Evolutionary conservation across 768 basidiomycete species (phyloP), one percentile per base, ranked within the genome.

Genomic region (Grammothele lineata): DNA sequence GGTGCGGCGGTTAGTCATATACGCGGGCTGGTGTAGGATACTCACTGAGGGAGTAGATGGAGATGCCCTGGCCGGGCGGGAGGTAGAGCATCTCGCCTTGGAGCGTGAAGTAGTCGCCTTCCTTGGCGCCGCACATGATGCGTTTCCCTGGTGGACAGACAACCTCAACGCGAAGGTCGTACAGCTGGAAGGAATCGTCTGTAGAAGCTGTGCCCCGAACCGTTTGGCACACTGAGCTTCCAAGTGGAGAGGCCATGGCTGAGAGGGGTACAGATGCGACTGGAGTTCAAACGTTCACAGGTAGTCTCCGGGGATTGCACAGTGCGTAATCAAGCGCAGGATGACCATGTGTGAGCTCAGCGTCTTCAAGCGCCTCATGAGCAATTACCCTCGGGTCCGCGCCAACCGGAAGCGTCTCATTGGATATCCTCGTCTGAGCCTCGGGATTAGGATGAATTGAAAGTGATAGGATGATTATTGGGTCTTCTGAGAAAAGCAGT

Each of bases 21-120:
- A 14, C 35, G 35, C 11, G 7, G 22, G 22, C 22, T 14, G 43
- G n/a, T n/a, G n/a, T n/a, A 17, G 37, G 6, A 8, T 3, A 30
- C 65, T 4, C 50, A 81, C 83, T 68, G 8, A 84, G 65, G 0
- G 83, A 85, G 56, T 84, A 85, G 40, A 86, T 81, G 1, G 83
- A 84, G 55, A 85, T 73, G 2, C 81, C 83, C 57, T 84, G 83
- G 0, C 70, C 74, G 0, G 76, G 72, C 4, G 83, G 83, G 1
- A 85, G 70, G 54, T 71, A 57, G 22, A 85, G 54, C 75, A 82
- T 78, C 60, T 85, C 84, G 2, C 83, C 84, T 51, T 80, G 66
- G 4, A 86, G 66, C 1, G 66, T 73, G 57, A 86, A 84, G 60
- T 77, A 60, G 57, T 86, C 84, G 1, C 82, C 83, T 2, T 68